These are phyloP conservation scores for Trypethelium eluteriae DNA, from an alignment of 495 filamentous ascomycete species.

Conservation along the genomic window DNA sequence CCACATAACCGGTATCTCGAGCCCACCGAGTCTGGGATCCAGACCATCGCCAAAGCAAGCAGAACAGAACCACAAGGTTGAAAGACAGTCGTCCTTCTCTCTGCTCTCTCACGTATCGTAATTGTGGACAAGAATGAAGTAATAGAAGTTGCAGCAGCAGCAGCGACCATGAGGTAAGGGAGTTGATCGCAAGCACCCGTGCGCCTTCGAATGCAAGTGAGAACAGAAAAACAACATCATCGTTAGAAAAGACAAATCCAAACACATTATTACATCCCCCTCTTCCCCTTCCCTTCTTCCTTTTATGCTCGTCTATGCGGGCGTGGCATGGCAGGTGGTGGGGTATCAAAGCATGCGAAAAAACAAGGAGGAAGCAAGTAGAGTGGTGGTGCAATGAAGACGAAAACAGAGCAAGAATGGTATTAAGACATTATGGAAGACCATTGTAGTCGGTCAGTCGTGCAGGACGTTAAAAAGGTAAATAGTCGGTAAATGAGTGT, in stretches of 20 bases:
- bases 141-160: neutral
- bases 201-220: neutral
- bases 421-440: constrained; percentile 8
- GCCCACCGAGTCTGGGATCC: neutral
- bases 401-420: neutral
- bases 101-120: too few species aligned
- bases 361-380: neutral
- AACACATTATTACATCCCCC: neutral
- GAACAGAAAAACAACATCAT: neutral
- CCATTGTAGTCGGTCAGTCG: constrained; percentile 2
- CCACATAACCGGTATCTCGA: neutral
- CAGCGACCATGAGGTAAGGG: neutral
- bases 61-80: neutral
- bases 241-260: neutral
- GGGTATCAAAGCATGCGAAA: too few species aligned
- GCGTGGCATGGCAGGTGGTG: neutral
- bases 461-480: neutral
- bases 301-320: neutral
- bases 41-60: neutral
- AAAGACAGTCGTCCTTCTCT: too few species aligned
- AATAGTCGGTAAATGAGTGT: neutral
- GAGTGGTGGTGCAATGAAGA: too few species aligned
- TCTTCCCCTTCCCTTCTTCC: neutral
- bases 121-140: neutral
- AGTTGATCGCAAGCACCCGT: neutral